Conservation (phyloP, 495 filamentous ascomycete species). For the Aspergillus kassunensis region DNA sequence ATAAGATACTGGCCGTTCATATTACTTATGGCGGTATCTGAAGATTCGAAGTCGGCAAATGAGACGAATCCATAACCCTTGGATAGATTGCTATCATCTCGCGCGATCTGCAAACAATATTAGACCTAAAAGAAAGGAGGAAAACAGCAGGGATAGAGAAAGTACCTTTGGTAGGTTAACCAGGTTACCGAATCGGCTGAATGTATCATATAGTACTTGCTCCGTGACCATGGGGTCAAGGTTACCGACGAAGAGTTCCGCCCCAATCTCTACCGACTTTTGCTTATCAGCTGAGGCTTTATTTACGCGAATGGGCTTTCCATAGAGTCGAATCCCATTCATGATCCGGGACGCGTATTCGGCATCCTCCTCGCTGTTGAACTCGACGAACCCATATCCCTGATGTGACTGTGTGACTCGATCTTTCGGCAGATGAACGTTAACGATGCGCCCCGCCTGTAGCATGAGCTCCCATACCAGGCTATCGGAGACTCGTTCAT, state of each 20-base stretch:
- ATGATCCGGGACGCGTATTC: slow-evolving; percentile 96
- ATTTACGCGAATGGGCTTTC: slow-evolving; percentile 95
- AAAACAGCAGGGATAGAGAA: slow-evolving; percentile 2
- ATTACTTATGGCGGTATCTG: slow-evolving; percentile 82
- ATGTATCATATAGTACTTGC: slow-evolving; percentile 95
- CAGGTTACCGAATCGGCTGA: slow-evolving; percentile 86
- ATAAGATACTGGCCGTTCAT: slow-evolving; percentile 98
- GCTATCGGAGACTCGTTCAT: slow-evolving; percentile 88
- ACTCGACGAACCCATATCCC: slow-evolving; percentile 98
- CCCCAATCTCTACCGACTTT: slow-evolving; percentile 91
- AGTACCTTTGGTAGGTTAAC: slow-evolving; percentile 73
- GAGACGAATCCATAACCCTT: slow-evolving; percentile 98
- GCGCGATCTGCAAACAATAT: slow-evolving; percentile 58
- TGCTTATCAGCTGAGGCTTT: slow-evolving; percentile 96
- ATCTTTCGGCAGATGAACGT: slow-evolving; percentile 96
- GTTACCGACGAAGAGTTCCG: slow-evolving; percentile 96
- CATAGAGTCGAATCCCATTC: slow-evolving; percentile 90
- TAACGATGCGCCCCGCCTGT: slow-evolving; percentile 92
- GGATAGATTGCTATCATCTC: slow-evolving; percentile 84
- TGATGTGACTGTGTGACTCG: slow-evolving; percentile 94
- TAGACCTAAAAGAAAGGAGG: background rate
- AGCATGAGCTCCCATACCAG: slow-evolving; percentile 97
- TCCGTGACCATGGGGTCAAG: slow-evolving; percentile 93
- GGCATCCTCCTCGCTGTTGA: slow-evolving; percentile 91
- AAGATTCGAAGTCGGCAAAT: slow-evolving; percentile 90